Evolutionary conservation across 768 basidiomycete species (phyloP), one percentile per base, ranked within the genome.

Genomic region (Leccinum boreale): DNA sequence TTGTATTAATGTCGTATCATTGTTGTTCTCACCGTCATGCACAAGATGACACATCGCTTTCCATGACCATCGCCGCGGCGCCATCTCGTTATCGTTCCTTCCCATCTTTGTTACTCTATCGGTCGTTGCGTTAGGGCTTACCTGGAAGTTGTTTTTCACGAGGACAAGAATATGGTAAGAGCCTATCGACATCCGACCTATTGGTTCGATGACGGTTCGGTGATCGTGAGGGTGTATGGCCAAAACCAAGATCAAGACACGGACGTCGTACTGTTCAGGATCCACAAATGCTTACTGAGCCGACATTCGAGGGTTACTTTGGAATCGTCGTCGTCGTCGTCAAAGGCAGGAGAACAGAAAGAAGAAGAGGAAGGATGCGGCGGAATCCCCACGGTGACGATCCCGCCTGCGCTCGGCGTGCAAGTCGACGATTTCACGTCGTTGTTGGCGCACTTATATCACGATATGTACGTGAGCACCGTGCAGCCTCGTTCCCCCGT

Each of bases 191-290:
- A 87, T 66, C 77, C 79, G 1, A 70, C 71, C 23, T 86, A 81
- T 66, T 89, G 86, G 86, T 83, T 88, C 61, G 76, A 84, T 33
- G 87, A 89, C 64, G 88, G 84, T 58, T 82, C 82, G 19, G 67
- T 87, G 12, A 69, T 85, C 29, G 65, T 89, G 35, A 73, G 73
- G 58, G 60, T 39, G 15, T 62, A 72, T 80, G 11, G 9, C 17
- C 35, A 57, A 58, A 2, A 39, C 3, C 36, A 39, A 21, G 33
- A 11, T 35, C 56, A 53, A 49, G 42, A 55, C 11, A 17, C 44
- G 9, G 15, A 24, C 28, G 24, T 47, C 21, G 67, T 77, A 24
- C 63, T 76, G 23, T 90, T 85, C 77, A 85, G 78, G 64, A 72
- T 90, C 33, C 86, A 88, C 64, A 70, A 70, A 35, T 74, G 77